These are phyloP conservation scores for Hibiscus trionum DNA, from an alignment of 345 rosid genomes.

Conservation along the genomic window DNA sequence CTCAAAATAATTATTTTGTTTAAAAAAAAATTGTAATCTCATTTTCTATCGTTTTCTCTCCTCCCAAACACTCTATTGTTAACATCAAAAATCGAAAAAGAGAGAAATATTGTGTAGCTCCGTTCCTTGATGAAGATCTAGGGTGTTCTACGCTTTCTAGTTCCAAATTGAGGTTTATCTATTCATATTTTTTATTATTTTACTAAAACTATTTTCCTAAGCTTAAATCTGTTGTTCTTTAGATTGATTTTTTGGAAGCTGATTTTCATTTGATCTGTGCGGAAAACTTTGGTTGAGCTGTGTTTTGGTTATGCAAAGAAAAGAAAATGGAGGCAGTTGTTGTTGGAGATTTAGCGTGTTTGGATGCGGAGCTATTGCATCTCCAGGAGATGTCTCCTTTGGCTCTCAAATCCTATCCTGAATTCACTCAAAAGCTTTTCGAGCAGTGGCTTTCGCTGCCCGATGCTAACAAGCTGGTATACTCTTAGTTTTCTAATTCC, in stretches of 20 bases:
- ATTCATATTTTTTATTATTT: neutral
- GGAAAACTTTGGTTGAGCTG: slow-evolving; percentile 8
- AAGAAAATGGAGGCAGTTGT: slow-evolving; percentile 35
- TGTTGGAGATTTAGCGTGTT: slow-evolving; percentile 47
- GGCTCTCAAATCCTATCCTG: slow-evolving; percentile 64
- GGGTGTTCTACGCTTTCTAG: slow-evolving; percentile 20
- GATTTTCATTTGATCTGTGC: slow-evolving; percentile 6
- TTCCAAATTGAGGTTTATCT: slow-evolving; percentile 16
- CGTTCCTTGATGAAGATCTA: slow-evolving; percentile 32
- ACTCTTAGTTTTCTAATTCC: neutral
- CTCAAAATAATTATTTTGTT: neutral
- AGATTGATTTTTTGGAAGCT: neutral
- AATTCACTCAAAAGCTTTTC: slow-evolving; percentile 66
- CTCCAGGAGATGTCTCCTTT: slow-evolving; percentile 70
- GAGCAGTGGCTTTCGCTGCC: slow-evolving; percentile 96
- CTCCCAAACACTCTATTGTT: slow-evolving; percentile 9
- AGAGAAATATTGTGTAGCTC: neutral
- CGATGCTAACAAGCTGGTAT: slow-evolving; percentile 73
- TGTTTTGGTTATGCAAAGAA: slow-evolving; percentile 19
- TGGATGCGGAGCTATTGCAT: slow-evolving; percentile 82
- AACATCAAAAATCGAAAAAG: neutral
- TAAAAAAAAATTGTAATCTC: neutral
- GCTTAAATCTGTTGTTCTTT: neutral
- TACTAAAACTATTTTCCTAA: neutral
- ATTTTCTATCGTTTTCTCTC: slow-evolving; percentile 17